Conservation (phyloP, 2,329 filamentous ascomycete genomes). For the Sarocladium strictum region DNA sequence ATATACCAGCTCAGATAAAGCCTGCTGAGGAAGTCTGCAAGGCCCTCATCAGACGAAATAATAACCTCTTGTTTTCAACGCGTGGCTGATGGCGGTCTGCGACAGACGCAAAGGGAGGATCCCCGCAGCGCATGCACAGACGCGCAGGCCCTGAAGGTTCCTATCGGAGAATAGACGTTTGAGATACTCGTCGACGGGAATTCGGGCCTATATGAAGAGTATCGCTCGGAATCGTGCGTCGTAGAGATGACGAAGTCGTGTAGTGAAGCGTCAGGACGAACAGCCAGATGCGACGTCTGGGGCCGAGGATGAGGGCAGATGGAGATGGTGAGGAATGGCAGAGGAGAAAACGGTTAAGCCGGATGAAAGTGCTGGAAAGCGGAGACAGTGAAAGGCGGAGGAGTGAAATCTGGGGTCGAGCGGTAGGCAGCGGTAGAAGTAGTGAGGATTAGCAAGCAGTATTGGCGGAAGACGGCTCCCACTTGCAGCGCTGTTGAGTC, state of each 20-base stretch:
- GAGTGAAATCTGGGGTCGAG: conserved; percentile 7
- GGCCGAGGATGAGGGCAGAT: conserved; percentile 1
- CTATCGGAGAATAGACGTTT: background rate
- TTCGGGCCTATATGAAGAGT: background rate
- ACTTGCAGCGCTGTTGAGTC: background rate
- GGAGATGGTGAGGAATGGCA: background rate
- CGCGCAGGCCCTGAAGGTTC: background rate
- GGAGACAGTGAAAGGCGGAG: background rate
- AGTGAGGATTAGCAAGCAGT: conserved; percentile 5
- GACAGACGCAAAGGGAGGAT: background rate
- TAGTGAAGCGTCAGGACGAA: no score
- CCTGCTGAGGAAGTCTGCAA: background rate
- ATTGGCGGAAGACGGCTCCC: background rate
- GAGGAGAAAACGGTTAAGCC: conserved; percentile 5
- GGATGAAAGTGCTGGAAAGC: conserved; percentile 6
- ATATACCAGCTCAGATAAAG: background rate
- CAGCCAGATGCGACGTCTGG: background rate
- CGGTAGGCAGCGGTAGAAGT: background rate
- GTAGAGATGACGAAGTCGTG: background rate
- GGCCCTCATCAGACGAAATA: background rate
- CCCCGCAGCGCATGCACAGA: background rate
- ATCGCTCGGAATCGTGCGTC: background rate
- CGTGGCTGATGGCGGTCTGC: conserved; percentile 1
- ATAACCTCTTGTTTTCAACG: background rate
- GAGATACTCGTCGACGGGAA: background rate